Evolutionary conservation across 2,329 filamentous ascomycete species (phyloP).

Genomic region (Cordyceps farinosa): DNA sequence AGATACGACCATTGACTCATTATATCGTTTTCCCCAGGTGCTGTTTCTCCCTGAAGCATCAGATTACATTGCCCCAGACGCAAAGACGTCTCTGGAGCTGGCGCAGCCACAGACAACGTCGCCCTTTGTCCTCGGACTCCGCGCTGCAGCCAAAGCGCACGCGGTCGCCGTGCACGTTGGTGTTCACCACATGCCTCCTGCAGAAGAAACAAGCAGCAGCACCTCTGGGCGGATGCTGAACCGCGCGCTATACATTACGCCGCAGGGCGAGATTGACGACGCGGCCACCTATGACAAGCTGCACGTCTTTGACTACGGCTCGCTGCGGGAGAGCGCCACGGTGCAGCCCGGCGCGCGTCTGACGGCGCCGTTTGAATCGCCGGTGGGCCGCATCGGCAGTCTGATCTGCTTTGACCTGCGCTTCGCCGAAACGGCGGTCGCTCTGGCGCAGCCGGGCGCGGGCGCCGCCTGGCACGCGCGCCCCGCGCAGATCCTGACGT

Average conservation of each 20-base stretch:
- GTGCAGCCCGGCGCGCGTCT: conserved; percentile 67
- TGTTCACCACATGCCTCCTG: conserved; percentile 67
- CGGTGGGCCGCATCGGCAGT: conserved; percentile 71
- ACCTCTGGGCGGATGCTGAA: conserved; percentile 41
- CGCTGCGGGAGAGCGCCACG: conserved; percentile 48
- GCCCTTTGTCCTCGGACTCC: conserved; percentile 73
- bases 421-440: conserved; percentile 71
- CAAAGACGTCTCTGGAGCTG: conserved; percentile 66
- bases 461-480: conserved; percentile 28
- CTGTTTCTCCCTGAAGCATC: conserved; percentile 90
- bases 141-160: conserved; percentile 60
- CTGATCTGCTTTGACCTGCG: conserved; percentile 90
- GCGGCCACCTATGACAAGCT: conserved; percentile 72
- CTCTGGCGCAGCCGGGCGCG: conserved; percentile 49
- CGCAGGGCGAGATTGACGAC: conserved; percentile 40
- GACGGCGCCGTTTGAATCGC: conserved; percentile 66
- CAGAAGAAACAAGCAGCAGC: conserved; percentile 10
- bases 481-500: conserved; percentile 72
- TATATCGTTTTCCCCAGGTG: conserved; percentile 42
- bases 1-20: conserved; percentile 19
- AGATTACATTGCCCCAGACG: conserved; percentile 76
- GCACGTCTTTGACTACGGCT: conserved; percentile 76
- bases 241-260: conserved; percentile 50
- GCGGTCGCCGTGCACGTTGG: conserved; percentile 77
- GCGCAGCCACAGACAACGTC: conserved; percentile 63